A percentile compares a stretch with the other conserved stretches of the same genome.
phyloP scores from a whole-genome alignment of 768 basidiomycete genomes.

The Lanmaoa pseudosensibilis region DNA sequence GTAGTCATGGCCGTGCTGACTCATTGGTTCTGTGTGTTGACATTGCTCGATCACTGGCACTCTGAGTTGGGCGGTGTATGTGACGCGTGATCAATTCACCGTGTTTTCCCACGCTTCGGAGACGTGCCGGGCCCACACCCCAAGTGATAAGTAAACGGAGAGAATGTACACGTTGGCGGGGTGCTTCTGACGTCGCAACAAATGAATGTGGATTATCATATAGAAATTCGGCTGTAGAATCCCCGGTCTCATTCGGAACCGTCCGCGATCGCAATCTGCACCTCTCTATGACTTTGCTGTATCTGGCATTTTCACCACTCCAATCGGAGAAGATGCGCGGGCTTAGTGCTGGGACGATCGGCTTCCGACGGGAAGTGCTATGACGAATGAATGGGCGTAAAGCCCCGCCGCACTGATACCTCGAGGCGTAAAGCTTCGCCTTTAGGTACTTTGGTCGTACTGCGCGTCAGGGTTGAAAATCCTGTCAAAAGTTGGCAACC shows the following conservation, averaged over 20 bases:
- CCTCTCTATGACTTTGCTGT: conserved; percentile 3
- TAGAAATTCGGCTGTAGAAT: conserved; percentile 26
- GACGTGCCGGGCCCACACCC: conserved; percentile 17
- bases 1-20: conserved; percentile 72
- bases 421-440: conserved; percentile 31
- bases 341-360: conserved; percentile 24
- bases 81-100: conserved; percentile 26
- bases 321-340: conserved; percentile 17
- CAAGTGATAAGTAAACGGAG: conserved; percentile 24
- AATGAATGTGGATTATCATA: conserved; percentile 33
- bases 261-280: conserved; percentile 13
- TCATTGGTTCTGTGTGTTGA: conserved; percentile 60
- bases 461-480: conserved; percentile 35
- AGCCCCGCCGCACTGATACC: conserved; percentile 32
- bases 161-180: conserved; percentile 31
- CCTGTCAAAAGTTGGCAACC: conserved; percentile 15
- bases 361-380: conserved; percentile 27
- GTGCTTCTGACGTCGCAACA: conserved; percentile 17
- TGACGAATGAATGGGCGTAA: conserved; percentile 35
- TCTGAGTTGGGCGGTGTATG: conserved; percentile 20
- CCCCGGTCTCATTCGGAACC: conserved; percentile 24
- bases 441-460: conserved; percentile 31
- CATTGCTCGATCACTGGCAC: conserved; percentile 62
- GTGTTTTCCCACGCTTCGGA: conserved; percentile 24
- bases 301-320: conserved; percentile 10